These are phyloP conservation scores for Rhynchosporium secalis DNA, from an alignment of 2,329 filamentous ascomycete species.

Conservation along the genomic window DNA sequence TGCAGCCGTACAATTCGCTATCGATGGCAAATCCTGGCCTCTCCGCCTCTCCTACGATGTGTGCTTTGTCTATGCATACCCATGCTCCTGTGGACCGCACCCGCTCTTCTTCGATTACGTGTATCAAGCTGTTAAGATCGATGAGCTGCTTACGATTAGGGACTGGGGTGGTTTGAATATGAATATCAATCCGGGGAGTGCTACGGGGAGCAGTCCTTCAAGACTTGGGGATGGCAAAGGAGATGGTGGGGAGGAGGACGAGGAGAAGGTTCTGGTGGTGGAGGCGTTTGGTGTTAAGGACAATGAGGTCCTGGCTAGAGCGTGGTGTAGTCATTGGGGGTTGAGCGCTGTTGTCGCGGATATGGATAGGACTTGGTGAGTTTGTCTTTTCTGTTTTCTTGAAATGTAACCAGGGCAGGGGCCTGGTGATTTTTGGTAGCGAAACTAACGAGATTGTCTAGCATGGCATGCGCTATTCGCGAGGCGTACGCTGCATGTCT, in stretches of 20 bases:
- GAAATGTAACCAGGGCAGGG: not conserved
- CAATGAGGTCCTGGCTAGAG: slow-evolving; percentile 73
- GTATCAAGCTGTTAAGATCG: slow-evolving; percentile 58
- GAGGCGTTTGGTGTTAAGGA: slow-evolving; percentile 73
- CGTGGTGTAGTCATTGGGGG: slow-evolving; percentile 78
- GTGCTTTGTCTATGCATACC: slow-evolving; percentile 65
- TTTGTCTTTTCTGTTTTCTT: slow-evolving; percentile 1
- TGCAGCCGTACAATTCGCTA: slow-evolving; percentile 62
- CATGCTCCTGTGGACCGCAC: slow-evolving; percentile 63
- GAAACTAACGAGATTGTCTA: slow-evolving; percentile 41
- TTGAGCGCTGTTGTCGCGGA: slow-evolving; percentile 70
- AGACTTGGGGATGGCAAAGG: slow-evolving; percentile 26
- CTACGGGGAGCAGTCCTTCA: not conserved
- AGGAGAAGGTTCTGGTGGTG: slow-evolving; percentile 68
- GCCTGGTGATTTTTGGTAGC: not conserved
- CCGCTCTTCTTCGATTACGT: slow-evolving; percentile 73
- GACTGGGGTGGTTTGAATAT: slow-evolving; percentile 55
- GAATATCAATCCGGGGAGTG: slow-evolving; percentile 8
- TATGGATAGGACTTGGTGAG: slow-evolving; percentile 60
- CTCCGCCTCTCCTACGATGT: slow-evolving; percentile 64
- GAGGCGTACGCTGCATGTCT: slow-evolving; percentile 74
- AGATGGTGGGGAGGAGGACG: slow-evolving; percentile 46
- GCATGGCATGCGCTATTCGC: slow-evolving; percentile 69
- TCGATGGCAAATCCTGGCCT: slow-evolving; percentile 63
- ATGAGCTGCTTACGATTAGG: slow-evolving; percentile 63